Conservation (phyloP, 768 basidiomycete species). For the Gyrodon lividus region DNA sequence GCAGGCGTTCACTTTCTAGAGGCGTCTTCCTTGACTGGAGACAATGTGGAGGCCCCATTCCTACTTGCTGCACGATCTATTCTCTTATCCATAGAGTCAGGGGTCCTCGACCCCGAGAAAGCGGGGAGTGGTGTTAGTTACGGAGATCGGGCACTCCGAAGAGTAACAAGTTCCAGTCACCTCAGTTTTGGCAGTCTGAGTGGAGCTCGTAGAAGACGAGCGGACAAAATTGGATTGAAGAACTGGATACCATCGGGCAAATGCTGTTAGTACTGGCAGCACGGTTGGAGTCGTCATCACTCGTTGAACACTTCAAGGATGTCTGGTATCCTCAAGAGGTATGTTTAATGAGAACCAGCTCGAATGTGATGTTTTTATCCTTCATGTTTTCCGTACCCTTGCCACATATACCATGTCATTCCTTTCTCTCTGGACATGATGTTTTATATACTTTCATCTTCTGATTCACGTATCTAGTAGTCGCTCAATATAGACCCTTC, state of each 20-base stretch:
- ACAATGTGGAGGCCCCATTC: constrained; percentile 95
- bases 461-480: constrained; percentile 20
- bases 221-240: constrained; percentile 60
- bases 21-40: constrained; percentile 86
- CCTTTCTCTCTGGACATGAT: constrained; percentile 9
- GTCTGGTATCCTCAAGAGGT: constrained; percentile 12
- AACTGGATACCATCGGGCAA: constrained; percentile 60
- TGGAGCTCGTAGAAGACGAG: constrained; percentile 55
- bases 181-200: constrained; percentile 84
- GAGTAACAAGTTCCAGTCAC: constrained; percentile 89
- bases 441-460: constrained; percentile 12
- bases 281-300: constrained; percentile 1
- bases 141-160: constrained; percentile 87
- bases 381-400: constrained; percentile 27
- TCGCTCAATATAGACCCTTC: constrained; percentile 20
- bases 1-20: constrained; percentile 94
- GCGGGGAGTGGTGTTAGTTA: constrained; percentile 95
- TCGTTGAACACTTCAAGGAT: background rate
- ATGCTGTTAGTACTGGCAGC: constrained; percentile 53
- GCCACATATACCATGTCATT: constrained; percentile 18
- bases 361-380: constrained; percentile 8
- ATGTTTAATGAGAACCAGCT: constrained; percentile 7
- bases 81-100: constrained; percentile 87
- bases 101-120: constrained; percentile 88
- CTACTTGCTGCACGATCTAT: constrained; percentile 83